Percentiles rank a stretch among this genome's conserved stretches.
phyloP scores from a whole-genome alignment of 2,329 filamentous ascomycete genomes.

The Sphaerulina vaccinii region DNA sequence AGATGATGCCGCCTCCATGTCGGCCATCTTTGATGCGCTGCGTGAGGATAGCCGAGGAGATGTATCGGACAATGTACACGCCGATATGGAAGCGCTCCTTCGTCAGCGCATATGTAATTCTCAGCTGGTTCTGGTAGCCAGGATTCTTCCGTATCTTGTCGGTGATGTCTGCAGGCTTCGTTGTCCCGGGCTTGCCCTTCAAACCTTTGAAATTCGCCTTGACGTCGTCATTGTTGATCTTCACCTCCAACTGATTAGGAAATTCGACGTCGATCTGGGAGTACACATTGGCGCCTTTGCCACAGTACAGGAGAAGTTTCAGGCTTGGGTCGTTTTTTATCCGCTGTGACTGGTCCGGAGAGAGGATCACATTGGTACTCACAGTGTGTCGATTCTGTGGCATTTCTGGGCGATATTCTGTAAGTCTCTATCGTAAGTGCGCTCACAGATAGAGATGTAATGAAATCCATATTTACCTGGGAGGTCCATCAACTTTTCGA shows the following conservation, averaged over 20 bases:
- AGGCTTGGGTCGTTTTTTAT: slow-evolving; percentile 62
- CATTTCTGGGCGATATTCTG: slow-evolving; percentile 48
- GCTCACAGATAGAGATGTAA: slow-evolving; percentile 15
- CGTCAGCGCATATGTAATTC: slow-evolving; percentile 90
- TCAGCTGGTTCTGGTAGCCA: slow-evolving; percentile 71
- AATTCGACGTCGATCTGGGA: slow-evolving; percentile 72
- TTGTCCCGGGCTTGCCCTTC: slow-evolving; percentile 95
- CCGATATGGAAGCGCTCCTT: slow-evolving; percentile 65
- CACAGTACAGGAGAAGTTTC: slow-evolving; percentile 81
- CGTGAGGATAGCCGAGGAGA: slow-evolving; percentile 70
- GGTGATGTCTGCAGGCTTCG: slow-evolving; percentile 89
- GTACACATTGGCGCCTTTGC: slow-evolving; percentile 58
- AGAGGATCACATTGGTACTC: slow-evolving; percentile 59
- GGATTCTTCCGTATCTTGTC: slow-evolving; percentile 67
- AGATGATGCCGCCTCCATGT: slow-evolving; percentile 56
- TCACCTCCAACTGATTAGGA: slow-evolving; percentile 87
- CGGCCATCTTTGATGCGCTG: slow-evolving; percentile 63
- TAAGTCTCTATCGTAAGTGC: slow-evolving; percentile 36
- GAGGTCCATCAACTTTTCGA: slow-evolving; percentile 66
- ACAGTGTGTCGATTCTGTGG: slow-evolving; percentile 60
- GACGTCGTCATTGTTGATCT: slow-evolving; percentile 82
- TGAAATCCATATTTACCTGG: slow-evolving; percentile 59
- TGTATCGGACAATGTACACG: slow-evolving; percentile 72
- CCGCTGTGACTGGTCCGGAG: slow-evolving; percentile 53
- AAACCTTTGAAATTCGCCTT: slow-evolving; percentile 91